These are phyloP conservation scores for Blastomyces percursus DNA, from an alignment of 2,329 filamentous ascomycete species.

Conservation along the genomic window DNA sequence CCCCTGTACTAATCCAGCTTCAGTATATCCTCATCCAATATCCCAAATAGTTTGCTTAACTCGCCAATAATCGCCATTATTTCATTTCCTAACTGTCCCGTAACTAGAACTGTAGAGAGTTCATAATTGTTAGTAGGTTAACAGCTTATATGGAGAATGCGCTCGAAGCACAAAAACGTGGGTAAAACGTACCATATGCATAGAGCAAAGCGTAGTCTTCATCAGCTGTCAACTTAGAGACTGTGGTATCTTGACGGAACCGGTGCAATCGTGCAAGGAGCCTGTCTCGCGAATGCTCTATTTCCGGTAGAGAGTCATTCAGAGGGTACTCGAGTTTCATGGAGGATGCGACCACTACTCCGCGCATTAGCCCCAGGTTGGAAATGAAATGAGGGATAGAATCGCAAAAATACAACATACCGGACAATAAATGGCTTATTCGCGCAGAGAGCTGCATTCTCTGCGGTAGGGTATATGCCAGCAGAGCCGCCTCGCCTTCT, in stretches of 20 bases:
- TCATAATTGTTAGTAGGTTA: neutral
- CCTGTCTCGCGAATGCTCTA: constrained; percentile 67
- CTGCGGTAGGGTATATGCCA: constrained; percentile 69
- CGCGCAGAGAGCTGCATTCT: constrained; percentile 70
- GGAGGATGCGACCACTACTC: constrained; percentile 73
- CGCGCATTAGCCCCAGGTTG: constrained; percentile 27
- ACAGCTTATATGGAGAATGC: neutral
- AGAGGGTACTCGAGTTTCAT: constrained; percentile 92
- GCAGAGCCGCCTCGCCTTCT: constrained; percentile 67
- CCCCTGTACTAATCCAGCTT: constrained; percentile 38
- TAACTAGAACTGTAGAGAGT: constrained; percentile 45
- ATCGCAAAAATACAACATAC: constrained; percentile 24
- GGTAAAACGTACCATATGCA: constrained; percentile 57
- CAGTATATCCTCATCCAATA: constrained; percentile 50
- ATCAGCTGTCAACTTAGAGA: constrained; percentile 36
- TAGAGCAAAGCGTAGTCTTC: constrained; percentile 84
- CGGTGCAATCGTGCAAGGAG: constrained; percentile 78
- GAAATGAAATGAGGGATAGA: neutral
- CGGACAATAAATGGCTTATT: constrained; percentile 73
- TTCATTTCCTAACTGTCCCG: constrained; percentile 47
- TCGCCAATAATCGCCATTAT: constrained; percentile 45
- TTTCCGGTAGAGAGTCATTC: constrained; percentile 75
- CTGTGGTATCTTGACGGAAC: constrained; percentile 60
- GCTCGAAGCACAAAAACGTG: neutral
- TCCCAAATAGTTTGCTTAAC: constrained; percentile 50